These are phyloP conservation scores for Straminergon stramineum DNA, from an alignment of 225 moss, liverwort and hornwort genomes.

Conservation along the genomic window DNA sequence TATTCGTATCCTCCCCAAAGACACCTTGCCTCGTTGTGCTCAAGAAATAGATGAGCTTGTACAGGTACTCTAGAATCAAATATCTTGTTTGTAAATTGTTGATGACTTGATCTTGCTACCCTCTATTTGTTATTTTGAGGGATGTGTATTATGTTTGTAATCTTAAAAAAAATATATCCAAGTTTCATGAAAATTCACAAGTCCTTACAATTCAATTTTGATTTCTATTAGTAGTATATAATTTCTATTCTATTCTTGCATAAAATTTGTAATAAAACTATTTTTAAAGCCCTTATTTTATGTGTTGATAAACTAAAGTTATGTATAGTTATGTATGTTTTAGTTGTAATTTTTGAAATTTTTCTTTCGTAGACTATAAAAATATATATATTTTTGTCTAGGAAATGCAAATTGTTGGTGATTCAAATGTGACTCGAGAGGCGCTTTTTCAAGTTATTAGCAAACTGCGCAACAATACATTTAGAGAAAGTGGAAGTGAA, in stretches of 20 bases:
- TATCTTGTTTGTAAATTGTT: neutral
- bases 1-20: conserved; percentile 79
- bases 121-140: neutral
- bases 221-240: neutral
- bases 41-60: conserved; percentile 69
- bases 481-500: conserved; percentile 50
- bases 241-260: neutral
- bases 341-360: too few relatives aligned
- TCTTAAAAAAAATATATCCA: neutral
- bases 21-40: conserved; percentile 74
- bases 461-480: conserved; percentile 65
- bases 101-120: neutral
- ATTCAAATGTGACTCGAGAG: conserved; percentile 66
- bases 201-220: neutral
- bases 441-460: conserved; percentile 86
- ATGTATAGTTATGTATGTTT: neutral
- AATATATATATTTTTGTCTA: neutral
- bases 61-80: conserved; percentile 23
- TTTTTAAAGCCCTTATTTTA: fast-evolving
- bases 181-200: neutral
- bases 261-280: neutral
- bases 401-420: conserved; percentile 77
- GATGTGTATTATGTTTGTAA: neutral
- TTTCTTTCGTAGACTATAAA: neutral
- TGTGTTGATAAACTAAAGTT: neutral